A percentile compares a stretch with the other conserved stretches of the same genome.
Conservation (phyloP, 169 alveolate species). For the Plasmodium knowlesi region DNA sequence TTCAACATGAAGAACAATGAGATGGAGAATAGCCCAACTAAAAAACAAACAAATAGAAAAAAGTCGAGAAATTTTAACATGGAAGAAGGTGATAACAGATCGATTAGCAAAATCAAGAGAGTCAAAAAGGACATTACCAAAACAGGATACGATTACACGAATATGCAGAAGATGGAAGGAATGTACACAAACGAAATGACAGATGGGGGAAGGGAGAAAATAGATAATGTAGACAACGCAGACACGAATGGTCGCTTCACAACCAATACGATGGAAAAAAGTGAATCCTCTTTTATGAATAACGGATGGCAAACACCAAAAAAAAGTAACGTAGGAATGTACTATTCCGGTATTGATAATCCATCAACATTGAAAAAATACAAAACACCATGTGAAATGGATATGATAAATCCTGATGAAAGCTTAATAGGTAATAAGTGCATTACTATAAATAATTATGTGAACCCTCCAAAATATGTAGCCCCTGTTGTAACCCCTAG, state of each 20-base stretch:
- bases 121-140: background rate
- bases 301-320: conserved; percentile 60
- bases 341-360: conserved; percentile 46
- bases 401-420: conserved; percentile 70
- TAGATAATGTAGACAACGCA: background rate
- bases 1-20: background rate
- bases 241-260: background rate
- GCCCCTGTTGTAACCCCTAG: conserved; percentile 17
- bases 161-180: background rate
- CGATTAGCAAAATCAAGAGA: background rate
- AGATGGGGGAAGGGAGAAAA: background rate
- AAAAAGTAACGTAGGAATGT: conserved; percentile 53
- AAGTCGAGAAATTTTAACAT: background rate
- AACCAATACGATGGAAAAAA: background rate
- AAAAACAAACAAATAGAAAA: background rate
- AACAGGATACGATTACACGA: background rate
- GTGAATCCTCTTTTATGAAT: conserved; percentile 29
- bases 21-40: background rate
- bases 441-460: conserved; percentile 71
- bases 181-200: background rate
- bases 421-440: conserved; percentile 75
- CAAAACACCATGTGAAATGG: conserved; percentile 74
- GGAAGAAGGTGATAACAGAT: conserved; percentile 3
- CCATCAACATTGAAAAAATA: conserved; percentile 57
- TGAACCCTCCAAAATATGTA: conserved; percentile 72